Evolutionary conservation across 2,329 filamentous ascomycete species (phyloP), one percentile per base, ranked within the genome.

Genomic region (Dissoconium aciculare): DNA sequence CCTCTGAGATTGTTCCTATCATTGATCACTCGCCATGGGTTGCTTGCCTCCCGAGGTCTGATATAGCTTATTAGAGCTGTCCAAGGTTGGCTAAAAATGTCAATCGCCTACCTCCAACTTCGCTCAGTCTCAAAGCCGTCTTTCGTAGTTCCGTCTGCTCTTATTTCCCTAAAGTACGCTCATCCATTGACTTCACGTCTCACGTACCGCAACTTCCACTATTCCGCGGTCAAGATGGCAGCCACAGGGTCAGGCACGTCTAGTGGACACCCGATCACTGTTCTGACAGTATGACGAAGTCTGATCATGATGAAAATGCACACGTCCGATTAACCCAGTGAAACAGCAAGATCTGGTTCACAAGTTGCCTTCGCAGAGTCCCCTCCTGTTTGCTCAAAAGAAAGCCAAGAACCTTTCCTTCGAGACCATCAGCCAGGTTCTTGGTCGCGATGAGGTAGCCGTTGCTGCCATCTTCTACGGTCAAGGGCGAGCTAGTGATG

Each of bases 391-490:
- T 59, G 66, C 72, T 19, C 82, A 79, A 42, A 94, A 93, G 59
- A 75, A 81, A 28, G 53, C 59, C 33, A 78, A 79, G 57, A 67
- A 72, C 42, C 67, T 92, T 19, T 80, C 67, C 47, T 94, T 93
- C 52, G 80, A 83, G 52, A 60, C 70, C 26, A 84, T 94, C 47
- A 81, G 72, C 30, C 58, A 73, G 42, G 64, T 74, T 16, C 66
- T 93, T 33, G 74, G 73, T 39, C 78, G 84, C 40, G 74, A 77
- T 50, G 80, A 93, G 58, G 80, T 93, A 25, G 81, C 82, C 24
- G 71, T 79, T 3, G 85, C 85, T 2, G 84, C 84, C 2, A 62
- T 93, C 40, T 94, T 94, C 67, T 93, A 93, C 54, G 85, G 85
- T 16, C 82, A 89, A 54, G 74, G 78, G 4, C 71, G 71, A 45